These are phyloP conservation scores for Peronosclerospora sorghi DNA, from an alignment of 352 stramenopile genomes.

Conservation along the genomic window DNA sequence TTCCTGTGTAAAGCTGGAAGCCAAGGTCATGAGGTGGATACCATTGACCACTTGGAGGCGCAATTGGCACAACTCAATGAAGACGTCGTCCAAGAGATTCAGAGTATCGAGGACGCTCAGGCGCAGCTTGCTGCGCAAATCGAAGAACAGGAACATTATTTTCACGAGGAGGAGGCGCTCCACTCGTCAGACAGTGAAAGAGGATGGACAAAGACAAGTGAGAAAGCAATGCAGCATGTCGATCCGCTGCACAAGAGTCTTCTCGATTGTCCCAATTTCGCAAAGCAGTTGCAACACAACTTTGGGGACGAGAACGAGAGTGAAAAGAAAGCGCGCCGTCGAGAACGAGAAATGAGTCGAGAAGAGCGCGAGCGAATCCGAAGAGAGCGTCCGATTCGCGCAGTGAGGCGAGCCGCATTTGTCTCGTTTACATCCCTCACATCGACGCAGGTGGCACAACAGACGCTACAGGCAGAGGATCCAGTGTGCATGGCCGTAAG, in stretches of 20 bases:
- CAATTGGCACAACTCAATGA: constrained; percentile 44
- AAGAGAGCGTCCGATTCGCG: constrained; percentile 37
- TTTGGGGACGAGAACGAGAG: constrained; percentile 13
- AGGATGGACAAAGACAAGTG: constrained; percentile 4
- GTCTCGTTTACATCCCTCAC: constrained; percentile 69
- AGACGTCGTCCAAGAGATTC: constrained; percentile 43
- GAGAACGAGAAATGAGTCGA: constrained; percentile 36
- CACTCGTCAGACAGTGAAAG: constrained; percentile 4
- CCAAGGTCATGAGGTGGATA: constrained; percentile 30
- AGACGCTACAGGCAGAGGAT: constrained; percentile 51
- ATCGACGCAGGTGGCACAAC: constrained; percentile 58
- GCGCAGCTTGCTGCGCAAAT: constrained; percentile 32
- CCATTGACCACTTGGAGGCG: constrained; percentile 54
- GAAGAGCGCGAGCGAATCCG: constrained; percentile 34
- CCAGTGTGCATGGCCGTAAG: constrained; percentile 39
- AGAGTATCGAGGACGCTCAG: constrained; percentile 51
- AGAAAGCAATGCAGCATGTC: constrained; percentile 4
- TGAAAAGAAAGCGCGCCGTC: constrained; percentile 21
- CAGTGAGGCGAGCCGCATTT: constrained; percentile 63
- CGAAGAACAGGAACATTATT: constrained; percentile 19
- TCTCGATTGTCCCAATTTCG: constrained; percentile 5
- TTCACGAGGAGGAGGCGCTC: constrained; percentile 12
- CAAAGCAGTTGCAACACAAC: constrained; percentile 9
- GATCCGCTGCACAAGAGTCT: constrained; percentile 14
- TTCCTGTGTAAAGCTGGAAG: constrained; percentile 30